phyloP scores from a whole-genome alignment of 2,329 filamentous ascomycete genomes.

The Graphilbum sp. region DNA sequence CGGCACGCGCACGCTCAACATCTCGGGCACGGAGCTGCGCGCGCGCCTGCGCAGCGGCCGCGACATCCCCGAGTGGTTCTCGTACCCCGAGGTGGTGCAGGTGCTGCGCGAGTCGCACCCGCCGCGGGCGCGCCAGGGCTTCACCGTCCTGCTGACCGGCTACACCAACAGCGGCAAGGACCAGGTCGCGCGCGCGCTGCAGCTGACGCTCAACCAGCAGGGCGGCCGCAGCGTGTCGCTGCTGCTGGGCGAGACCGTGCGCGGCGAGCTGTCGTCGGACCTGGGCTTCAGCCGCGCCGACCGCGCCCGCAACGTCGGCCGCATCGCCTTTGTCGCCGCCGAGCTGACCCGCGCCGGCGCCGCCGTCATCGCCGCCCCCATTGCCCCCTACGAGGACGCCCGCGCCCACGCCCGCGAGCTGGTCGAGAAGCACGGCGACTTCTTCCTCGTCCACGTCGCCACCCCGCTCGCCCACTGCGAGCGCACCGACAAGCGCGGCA shows the following conservation, averaged over 20 bases:
- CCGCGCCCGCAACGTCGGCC: constrained; percentile 84
- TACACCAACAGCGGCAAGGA: constrained; percentile 97
- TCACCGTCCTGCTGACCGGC: constrained; percentile 95
- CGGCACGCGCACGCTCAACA: constrained; percentile 74
- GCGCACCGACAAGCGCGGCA: constrained; percentile 84
- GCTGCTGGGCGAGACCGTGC: constrained; percentile 88
- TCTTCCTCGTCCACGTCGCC: constrained; percentile 90
- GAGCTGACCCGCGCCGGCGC: constrained; percentile 88
- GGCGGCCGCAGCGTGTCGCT: constrained; percentile 88
- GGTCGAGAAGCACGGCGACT: constrained; percentile 74
- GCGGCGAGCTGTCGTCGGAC: constrained; percentile 81
- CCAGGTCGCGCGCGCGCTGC: constrained; percentile 83
- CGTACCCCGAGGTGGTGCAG: constrained; percentile 94
- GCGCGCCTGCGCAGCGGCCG: constrained; percentile 78
- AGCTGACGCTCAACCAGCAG: constrained; percentile 96
- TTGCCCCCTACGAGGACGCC: constrained; percentile 76
- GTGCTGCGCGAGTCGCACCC: constrained; percentile 95
- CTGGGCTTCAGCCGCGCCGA: constrained; percentile 90
- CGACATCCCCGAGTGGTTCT: constrained; percentile 98
- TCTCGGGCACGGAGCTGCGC: constrained; percentile 81
- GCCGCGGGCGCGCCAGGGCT: constrained; percentile 77
- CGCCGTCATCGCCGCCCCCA: constrained; percentile 90
- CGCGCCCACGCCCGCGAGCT: constrained; percentile 66
- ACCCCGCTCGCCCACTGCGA: constrained; percentile 86
- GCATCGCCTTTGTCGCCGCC: constrained; percentile 89